A percentile compares a stretch with the other conserved stretches of the same genome.
Evolutionary conservation across 1,139 yeast species (phyloP).

Genomic region (Yamadazyma pseudoaaseri): DNA sequence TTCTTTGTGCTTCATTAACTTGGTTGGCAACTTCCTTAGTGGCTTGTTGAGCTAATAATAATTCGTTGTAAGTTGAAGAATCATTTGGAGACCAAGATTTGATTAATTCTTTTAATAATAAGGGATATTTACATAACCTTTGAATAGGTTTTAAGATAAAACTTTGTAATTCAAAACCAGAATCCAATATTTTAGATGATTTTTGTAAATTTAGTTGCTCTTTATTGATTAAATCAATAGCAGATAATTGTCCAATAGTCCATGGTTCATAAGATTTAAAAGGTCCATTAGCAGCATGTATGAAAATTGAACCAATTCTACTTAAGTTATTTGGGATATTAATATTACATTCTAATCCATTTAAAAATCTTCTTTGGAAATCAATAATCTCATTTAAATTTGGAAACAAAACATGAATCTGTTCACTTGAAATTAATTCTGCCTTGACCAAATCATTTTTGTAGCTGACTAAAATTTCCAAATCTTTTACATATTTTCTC

Average conservation of each 20-base stretch:
- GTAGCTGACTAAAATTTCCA: conserved; percentile 70
- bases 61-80: conserved; percentile 60
- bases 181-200: conserved; percentile 67
- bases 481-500: conserved; percentile 86
- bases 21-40: conserved; percentile 68
- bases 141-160: conserved; percentile 93
- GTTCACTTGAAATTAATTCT: conserved; percentile 75
- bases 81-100: conserved; percentile 38
- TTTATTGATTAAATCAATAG: conserved; percentile 73
- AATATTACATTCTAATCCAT: conserved; percentile 87
- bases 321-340: conserved; percentile 73
- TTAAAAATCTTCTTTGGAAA: conserved; percentile 85
- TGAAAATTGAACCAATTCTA: conserved; percentile 83
- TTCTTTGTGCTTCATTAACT: conserved; percentile 92
- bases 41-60: conserved; percentile 66
- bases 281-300: conserved; percentile 74
- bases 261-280: conserved; percentile 89
- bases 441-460: conserved; percentile 64
- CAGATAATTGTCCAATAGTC: conserved; percentile 83
- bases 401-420: conserved; percentile 82
- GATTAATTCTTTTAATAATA: conserved; percentile 71
- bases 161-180: conserved; percentile 86
- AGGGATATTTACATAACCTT: conserved; percentile 89
- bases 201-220: conserved; percentile 59
- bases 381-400: conserved; percentile 81